Conservation (phyloP, 2,329 filamentous ascomycete species). For the Diaporthe sp. region DNA sequence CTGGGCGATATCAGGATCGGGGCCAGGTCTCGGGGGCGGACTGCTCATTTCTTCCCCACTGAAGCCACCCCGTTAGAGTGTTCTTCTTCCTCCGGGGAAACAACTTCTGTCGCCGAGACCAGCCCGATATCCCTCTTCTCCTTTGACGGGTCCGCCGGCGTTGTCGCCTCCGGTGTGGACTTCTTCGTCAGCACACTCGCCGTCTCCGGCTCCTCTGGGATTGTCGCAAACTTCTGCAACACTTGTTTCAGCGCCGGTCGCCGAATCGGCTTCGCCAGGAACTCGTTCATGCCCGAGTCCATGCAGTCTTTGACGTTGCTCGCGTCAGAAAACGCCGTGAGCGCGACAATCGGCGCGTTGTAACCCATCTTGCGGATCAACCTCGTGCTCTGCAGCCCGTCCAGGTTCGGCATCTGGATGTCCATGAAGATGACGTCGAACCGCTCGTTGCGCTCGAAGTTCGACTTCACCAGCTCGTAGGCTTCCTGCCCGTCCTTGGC, state of each 20-base stretch:
- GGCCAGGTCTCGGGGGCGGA: neutral
- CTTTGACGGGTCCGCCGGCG: conserved; percentile 25
- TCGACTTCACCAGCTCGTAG: conserved; percentile 84
- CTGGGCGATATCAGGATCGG: too few species aligned
- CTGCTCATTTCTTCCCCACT: conserved; percentile 17
- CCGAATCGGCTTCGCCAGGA: conserved; percentile 80
- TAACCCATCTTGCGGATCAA: conserved; percentile 90
- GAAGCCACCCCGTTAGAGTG: conserved; percentile 30
- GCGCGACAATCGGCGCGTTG: conserved; percentile 85
- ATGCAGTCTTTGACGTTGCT: conserved; percentile 88
- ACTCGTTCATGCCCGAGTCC: conserved; percentile 93
- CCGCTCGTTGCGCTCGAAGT: conserved; percentile 76
- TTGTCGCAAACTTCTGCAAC: conserved; percentile 84
- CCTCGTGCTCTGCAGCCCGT: conserved; percentile 86
- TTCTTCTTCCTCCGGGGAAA: conserved; percentile 2
- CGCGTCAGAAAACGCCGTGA: conserved; percentile 92
- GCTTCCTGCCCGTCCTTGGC: conserved; percentile 90
- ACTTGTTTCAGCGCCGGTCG: conserved; percentile 89
- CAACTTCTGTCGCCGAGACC: conserved; percentile 21
- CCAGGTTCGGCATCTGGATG: conserved; percentile 93
- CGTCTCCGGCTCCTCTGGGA: conserved; percentile 74
- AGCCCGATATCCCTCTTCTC: conserved; percentile 20
- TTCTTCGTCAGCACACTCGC: conserved; percentile 45
- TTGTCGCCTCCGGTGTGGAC: conserved; percentile 43
- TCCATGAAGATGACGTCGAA: conserved; percentile 98